Percentiles rank a stretch among this genome's conserved stretches.
phyloP scores from a whole-genome alignment of 2,329 filamentous ascomycete genomes.

The Mycocentrospora acerina region DNA sequence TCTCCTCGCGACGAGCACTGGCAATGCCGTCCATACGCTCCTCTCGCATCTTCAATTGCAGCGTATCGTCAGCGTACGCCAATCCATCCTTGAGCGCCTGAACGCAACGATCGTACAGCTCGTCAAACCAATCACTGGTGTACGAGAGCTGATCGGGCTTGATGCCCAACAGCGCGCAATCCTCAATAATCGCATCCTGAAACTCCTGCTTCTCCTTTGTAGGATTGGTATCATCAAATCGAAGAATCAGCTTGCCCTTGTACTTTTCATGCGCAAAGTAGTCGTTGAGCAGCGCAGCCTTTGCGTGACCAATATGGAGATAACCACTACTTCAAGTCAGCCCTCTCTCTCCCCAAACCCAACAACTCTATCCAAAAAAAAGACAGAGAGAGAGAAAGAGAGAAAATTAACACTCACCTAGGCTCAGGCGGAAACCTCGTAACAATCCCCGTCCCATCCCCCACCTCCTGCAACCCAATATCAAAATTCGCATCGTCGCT shows the following conservation, averaged over 20 bases:
- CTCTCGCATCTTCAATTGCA: constrained; percentile 81
- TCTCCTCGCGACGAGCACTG: constrained; percentile 76
- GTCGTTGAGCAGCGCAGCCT: constrained; percentile 89
- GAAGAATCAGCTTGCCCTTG: constrained; percentile 84
- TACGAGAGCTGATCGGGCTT: constrained; percentile 83
- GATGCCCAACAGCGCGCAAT: constrained; percentile 87
- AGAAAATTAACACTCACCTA: constrained; percentile 57
- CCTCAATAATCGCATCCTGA: constrained; percentile 89
- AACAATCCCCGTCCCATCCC: constrained; percentile 73
- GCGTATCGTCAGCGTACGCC: constrained; percentile 93
- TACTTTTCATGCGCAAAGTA: constrained; percentile 96
- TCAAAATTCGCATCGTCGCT: constrained; percentile 87
- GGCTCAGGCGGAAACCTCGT: constrained; percentile 94
- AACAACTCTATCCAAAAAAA: too few relatives aligned
- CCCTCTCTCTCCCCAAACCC: too few relatives aligned
- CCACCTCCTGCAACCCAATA: constrained; percentile 79
- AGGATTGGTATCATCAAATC: constrained; percentile 97
- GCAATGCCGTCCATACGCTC: constrained; percentile 83
- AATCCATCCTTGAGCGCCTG: constrained; percentile 82
- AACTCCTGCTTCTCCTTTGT: constrained; percentile 97
- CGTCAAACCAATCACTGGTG: constrained; percentile 94
- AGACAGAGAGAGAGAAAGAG: too few relatives aligned
- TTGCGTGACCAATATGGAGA: constrained; percentile 93
- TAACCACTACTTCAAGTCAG: constrained; percentile 59
- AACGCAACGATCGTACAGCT: constrained; percentile 83